A percentile compares a stretch with the other conserved stretches of the same genome.
Conservation (phyloP, 163 green algal genomes). For the Chloroidium sp. region DNA sequence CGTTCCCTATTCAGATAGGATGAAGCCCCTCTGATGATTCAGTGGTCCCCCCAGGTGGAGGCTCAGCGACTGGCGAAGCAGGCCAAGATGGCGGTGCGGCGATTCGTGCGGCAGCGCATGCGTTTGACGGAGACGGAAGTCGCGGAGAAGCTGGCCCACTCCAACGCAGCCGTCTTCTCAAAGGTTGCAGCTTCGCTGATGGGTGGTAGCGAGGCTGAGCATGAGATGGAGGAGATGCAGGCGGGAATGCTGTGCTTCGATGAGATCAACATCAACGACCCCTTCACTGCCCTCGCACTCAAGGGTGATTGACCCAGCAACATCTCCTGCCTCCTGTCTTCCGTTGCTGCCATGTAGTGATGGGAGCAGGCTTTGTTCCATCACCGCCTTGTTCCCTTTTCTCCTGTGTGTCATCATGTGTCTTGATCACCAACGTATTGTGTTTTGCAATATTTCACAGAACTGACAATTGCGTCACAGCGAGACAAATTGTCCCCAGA, state of each 20-base stretch:
- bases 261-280: slow-evolving; percentile 69
- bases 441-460: no score
- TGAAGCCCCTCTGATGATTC: no score
- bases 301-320: slow-evolving; percentile 27
- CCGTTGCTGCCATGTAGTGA: no score
- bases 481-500: no score
- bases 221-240: no score
- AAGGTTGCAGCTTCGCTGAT: background rate
- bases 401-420: no score
- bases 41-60: background rate
- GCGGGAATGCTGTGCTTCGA: slow-evolving; percentile 70
- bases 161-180: background rate
- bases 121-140: background rate
- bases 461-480: no score
- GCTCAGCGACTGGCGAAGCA: slow-evolving; percentile 42
- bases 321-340: no score
- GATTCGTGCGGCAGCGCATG: slow-evolving; percentile 21
- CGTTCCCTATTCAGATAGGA: no score
- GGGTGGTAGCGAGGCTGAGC: background rate
- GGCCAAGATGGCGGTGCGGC: slow-evolving; percentile 47
- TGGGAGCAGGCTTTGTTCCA: no score
- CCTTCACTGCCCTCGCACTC: slow-evolving; percentile 61
- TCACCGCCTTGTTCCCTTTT: no score
- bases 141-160: background rate
- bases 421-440: no score